Percentiles rank a stretch among this genome's conserved stretches.
These are phyloP conservation scores for Dendrobium officinale DNA, from an alignment of 106 monocot genomes.

Conservation along the genomic window DNA sequence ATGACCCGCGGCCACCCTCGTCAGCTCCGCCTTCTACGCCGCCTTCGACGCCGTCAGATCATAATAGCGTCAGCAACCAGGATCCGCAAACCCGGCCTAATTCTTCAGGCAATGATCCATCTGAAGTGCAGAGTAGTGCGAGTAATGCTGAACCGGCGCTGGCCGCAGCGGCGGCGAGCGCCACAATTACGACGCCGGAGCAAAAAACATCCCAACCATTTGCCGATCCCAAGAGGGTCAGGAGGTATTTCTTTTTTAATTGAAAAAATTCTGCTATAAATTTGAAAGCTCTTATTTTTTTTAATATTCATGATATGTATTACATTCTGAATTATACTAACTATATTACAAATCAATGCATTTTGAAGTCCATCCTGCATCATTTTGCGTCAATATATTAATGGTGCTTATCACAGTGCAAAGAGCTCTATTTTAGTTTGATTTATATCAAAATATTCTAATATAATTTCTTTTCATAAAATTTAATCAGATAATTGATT, in stretches of 20 bases:
- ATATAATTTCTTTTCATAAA: no score
- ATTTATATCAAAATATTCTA: no score
- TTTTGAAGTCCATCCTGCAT: no score
- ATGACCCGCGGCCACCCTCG: constrained; percentile 20
- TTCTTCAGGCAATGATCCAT: constrained; percentile 12
- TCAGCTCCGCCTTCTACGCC: background rate
- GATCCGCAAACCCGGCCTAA: constrained; percentile 16
- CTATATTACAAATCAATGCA: no score
- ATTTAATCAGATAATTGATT: no score
- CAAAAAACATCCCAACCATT: background rate
- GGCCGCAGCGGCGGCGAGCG: background rate
- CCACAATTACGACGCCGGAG: background rate
- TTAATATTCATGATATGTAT: no score
- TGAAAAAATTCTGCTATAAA: no score
- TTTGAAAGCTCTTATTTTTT: no score
- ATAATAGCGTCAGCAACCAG: constrained; percentile 36
- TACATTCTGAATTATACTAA: no score
- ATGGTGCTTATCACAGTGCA: no score
- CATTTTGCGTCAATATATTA: no score
- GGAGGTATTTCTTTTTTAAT: constrained; percentile 29
- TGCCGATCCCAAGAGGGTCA: constrained; percentile 75
- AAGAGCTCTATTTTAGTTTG: no score
- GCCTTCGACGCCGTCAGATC: constrained; percentile 30
- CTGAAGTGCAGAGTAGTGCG: constrained; percentile 49
- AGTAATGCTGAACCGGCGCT: background rate